Percentiles rank a stretch among this genome's conserved stretches.
Conservation (phyloP, 2,329 filamentous ascomycete genomes). For the Botrytis elliptica region DNA sequence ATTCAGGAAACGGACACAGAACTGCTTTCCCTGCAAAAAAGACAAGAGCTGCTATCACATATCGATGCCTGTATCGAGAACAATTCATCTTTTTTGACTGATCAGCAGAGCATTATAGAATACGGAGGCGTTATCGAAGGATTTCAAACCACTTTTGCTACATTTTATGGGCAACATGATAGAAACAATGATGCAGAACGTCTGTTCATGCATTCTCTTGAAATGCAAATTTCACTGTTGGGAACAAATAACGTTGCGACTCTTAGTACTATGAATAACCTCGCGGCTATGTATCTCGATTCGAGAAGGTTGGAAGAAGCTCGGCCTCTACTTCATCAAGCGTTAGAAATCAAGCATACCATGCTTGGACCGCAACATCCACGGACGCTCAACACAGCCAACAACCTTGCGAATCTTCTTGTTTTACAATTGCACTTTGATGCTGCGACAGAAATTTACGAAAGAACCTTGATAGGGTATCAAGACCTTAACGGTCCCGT, state of each 20-base stretch:
- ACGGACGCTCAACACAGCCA: conserved; percentile 20
- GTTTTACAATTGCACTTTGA: conserved; percentile 28
- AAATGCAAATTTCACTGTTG: conserved; percentile 1
- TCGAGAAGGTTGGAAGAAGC: conserved; percentile 35
- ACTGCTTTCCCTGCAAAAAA: conserved; percentile 3
- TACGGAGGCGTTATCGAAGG: conserved; percentile 15
- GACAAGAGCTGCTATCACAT: conserved; percentile 11
- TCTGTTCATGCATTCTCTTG: conserved; percentile 24
- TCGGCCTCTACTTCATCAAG: conserved; percentile 24
- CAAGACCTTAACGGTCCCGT: conserved; percentile 16
- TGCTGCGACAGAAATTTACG: conserved; percentile 30
- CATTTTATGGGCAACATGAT: conserved; percentile 23
- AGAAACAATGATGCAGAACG: conserved; percentile 26
- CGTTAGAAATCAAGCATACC: conserved; percentile 16
- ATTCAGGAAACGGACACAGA: conserved; percentile 3
- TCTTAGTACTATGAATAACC: conserved; percentile 29
- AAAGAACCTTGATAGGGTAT: conserved; percentile 22
- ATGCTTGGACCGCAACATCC: conserved; percentile 27
- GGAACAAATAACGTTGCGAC: conserved; percentile 22
- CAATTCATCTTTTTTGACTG: neutral
- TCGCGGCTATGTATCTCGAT: conserved; percentile 36
- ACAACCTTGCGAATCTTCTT: conserved; percentile 37
- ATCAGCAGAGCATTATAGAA: conserved; percentile 14
- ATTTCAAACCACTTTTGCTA: conserved; percentile 11
- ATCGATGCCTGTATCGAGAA: conserved; percentile 19